Base-by-base conservation (phyloP, 2,329 filamentous ascomycete genomes). In the Ciborinia camelliae region DNA sequence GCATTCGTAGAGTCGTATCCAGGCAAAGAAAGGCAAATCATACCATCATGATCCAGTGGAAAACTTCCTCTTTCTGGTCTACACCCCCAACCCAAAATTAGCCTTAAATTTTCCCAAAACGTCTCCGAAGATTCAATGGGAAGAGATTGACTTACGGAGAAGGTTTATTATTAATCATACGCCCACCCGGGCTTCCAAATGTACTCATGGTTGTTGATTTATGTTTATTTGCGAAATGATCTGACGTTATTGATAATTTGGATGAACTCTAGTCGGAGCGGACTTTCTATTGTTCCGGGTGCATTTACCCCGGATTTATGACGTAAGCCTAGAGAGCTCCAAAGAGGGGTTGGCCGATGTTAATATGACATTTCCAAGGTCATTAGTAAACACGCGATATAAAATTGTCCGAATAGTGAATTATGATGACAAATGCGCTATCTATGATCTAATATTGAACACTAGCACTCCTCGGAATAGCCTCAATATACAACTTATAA, bases 41-140 rank as follows among this genome's bases (percentile, higher is more conserved):
- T 79, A 88, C 86, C 92, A 77, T 97, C 92, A 73, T 97, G 93
- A 77, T 98, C 94, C 64, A 98, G 86, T n/a, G 94, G 94, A 75
- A 98, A 98, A 73, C 91, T 96, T 64, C 94, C 94, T 72, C 93
- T 88, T 76, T 97, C 90, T 6, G 94, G 94, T 65, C 91, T 95
- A 71, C 43, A 62, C 14, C 20, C 30, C 20, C 41, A n/a, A 50
- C 5, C 14, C 20, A 15, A 30, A 20, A 37, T 63, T 39, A 63
- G 61, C 26, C 10, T 20, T 48, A 20, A 20, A 14, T 39, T 37
- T 35, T 2, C 20, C 4, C 7, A 7, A 64, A 67, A 63, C 68
- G 58, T 39, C 32, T 32, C 12, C 15, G n/a, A 39, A 51, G 26
- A 35, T 20, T 3, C 1, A 35, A 1, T 4, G 43, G 35, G 8